These are phyloP conservation scores for Naganishia liquefaciens DNA, from an alignment of 1,284 basidiomycete species.

Conservation along the genomic window DNA sequence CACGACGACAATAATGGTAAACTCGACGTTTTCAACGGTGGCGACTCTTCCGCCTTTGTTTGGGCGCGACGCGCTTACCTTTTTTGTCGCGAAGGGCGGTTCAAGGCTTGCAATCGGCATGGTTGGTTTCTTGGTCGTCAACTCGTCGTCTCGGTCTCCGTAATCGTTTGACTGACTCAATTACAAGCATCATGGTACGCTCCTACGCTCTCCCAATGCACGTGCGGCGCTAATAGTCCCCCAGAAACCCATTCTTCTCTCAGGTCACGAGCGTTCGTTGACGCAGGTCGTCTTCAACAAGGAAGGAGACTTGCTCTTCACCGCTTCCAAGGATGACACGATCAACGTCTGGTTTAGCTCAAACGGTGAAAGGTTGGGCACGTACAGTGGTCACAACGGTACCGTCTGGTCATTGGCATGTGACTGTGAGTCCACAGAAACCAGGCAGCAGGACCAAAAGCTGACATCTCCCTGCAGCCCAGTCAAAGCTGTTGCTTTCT, in stretches of 20 bases:
- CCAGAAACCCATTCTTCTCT: conserved; percentile 55
- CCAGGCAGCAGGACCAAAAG: not conserved
- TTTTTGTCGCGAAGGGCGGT: too few species aligned
- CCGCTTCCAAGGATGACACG: conserved; percentile 90
- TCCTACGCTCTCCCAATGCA: not conserved
- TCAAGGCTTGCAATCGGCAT: not conserved
- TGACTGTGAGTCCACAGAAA: conserved; percentile 69
- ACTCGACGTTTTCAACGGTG: too few species aligned
- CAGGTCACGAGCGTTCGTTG: conserved; percentile 90
- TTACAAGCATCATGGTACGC: conserved; percentile 2
- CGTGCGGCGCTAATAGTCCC: not conserved
- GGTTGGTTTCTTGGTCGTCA: not conserved
- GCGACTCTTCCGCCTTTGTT: too few species aligned
- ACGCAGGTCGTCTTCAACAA: conserved; percentile 97
- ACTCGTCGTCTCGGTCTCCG: too few species aligned
- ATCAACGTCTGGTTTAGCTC: conserved; percentile 99
- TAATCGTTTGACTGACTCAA: not conserved
- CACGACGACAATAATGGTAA: too few species aligned
- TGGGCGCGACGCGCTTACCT: too few species aligned
- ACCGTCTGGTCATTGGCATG: conserved; percentile 95
- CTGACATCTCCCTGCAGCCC: conserved; percentile 58
- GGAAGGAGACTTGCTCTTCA: conserved; percentile 94
- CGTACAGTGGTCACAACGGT: conserved; percentile 95
- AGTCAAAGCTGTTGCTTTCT: conserved; percentile 82
- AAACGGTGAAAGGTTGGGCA: conserved; percentile 95